Percentiles rank a stretch among this genome's conserved stretches.
Evolutionary conservation across 208 protist genomes (phyloP).

Genomic region (Trypanosoma brucei): DNA sequence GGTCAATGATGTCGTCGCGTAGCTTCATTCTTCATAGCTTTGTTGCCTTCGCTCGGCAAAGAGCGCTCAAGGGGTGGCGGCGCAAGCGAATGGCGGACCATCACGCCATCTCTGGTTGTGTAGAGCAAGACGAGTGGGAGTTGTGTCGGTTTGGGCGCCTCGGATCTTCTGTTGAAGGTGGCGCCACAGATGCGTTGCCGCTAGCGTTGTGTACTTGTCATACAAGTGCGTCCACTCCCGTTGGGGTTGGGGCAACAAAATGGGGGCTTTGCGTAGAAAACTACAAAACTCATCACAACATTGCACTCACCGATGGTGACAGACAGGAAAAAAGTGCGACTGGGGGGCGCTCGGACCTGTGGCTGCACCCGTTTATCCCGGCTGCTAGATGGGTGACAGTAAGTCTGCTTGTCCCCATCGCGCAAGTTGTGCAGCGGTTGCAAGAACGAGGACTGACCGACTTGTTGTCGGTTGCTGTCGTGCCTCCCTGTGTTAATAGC

Average conservation of each 20-base stretch:
- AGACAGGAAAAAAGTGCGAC: neutral
- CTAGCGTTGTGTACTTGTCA: conserved; percentile 9
- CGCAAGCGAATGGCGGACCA: conserved; percentile 13
- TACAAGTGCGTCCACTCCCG: neutral
- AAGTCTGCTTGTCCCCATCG: conserved; percentile 70
- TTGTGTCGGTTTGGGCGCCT: conserved; percentile 1
- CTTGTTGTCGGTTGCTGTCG: conserved; percentile 15
- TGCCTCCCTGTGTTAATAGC: conserved; percentile 2
- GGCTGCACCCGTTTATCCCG: conserved; percentile 64
- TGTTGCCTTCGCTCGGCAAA: conserved; percentile 38
- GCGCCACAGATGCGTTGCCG: conserved; percentile 4
- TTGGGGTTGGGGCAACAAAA: conserved; percentile 11
- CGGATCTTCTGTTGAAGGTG: neutral
- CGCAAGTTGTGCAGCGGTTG: conserved; percentile 56
- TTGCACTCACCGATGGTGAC: conserved; percentile 4
- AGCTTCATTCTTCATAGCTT: conserved; percentile 66
- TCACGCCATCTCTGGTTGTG: neutral
- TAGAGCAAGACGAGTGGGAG: neutral
- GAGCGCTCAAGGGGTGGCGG: conserved; percentile 22
- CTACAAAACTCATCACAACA: conserved; percentile 13
- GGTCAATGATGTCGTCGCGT: conserved; percentile 45
- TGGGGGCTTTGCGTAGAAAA: conserved; percentile 13
- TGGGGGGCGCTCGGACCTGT: conserved; percentile 26
- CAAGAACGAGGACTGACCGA: conserved; percentile 49
- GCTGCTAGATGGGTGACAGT: conserved; percentile 74